Base-by-base conservation (phyloP, 1,284 basidiomycete genomes). In the Pascua guehoae region DNA sequence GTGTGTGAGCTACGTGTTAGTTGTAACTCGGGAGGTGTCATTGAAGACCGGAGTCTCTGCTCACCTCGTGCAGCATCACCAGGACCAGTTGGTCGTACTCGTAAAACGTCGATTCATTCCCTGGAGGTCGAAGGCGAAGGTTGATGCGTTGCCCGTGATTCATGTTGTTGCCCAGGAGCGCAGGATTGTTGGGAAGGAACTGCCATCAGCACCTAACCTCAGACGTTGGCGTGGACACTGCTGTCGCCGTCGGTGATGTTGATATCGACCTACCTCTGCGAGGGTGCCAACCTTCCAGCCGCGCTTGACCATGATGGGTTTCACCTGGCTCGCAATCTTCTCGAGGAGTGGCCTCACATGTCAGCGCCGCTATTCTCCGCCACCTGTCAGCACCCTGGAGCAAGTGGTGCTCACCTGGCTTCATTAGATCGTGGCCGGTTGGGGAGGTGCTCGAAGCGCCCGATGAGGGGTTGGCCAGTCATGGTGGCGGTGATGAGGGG, bases 241-340 rank as follows among this genome's bases (percentile, higher is more conserved):
- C 18, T 7, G 37, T 18, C 12, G 24, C 47, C 38, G 14, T 16
- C 16, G 36, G n/a, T 1, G 15, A 40, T 40, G 51, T 17, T 32
- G 24, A 37, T n/a, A 12, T 18, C 39, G 38, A 58, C 70, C 56
- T 54, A 78, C 75, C 73, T 95, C 91, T 12, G 86, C 81, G 14
- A 94, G 82, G 0, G 84, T 81, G n/a, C 89, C 89, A 9, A 95
- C 80, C 39, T 82, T 80, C 90, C 90, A 93, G 8, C 78, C 78
- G 64, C 86, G 86, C 65, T 87, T 89, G 58, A 84, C 80, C 91
- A 93, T 93, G 65, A 94, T 89, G 4, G 91, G 91, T 72, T 91
- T 91, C 47, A 92, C 89, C 51, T 89, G 81, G 14, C 86, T 87
- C 0, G 88, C 88, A 38, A 89, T 81, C 64, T 84, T 83, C 70